phyloP scores from a whole-genome alignment of 176 grass and related monocot genomes.

The Carex kokanica region DNA sequence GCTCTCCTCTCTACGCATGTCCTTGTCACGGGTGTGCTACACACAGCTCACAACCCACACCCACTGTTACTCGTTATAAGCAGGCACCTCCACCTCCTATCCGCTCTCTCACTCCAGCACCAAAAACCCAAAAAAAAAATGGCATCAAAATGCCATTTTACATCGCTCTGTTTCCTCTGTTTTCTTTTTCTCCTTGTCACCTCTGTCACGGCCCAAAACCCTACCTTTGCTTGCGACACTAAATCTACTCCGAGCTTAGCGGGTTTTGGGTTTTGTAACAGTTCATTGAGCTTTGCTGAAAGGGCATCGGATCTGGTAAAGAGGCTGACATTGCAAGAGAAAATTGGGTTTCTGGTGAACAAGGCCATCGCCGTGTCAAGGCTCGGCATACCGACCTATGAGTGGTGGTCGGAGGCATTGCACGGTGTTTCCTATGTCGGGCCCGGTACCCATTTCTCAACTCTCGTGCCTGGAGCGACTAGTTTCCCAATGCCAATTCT shows the following conservation, averaged over 20 bases:
- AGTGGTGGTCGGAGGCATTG: conserved; percentile 98
- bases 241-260: conserved; percentile 38
- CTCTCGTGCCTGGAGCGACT: conserved; percentile 72
- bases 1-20: conserved; percentile 30
- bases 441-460: conserved; percentile 60
- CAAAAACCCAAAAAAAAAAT: conserved; percentile 22
- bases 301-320: conserved; percentile 50
- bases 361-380: conserved; percentile 53
- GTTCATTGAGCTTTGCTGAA: conserved; percentile 29
- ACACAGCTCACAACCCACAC: conserved; percentile 26
- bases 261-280: conserved; percentile 64
- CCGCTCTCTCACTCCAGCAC: neutral
- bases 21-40: conserved; percentile 43
- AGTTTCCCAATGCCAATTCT: conserved; percentile 91
- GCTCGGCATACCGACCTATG: conserved; percentile 82
- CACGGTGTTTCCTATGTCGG: conserved; percentile 94
- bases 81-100: conserved; percentile 15
- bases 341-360: conserved; percentile 80
- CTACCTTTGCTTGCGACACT: conserved; percentile 81
- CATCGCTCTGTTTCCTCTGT: conserved; percentile 8
- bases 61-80: conserved; percentile 26
- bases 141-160: conserved; percentile 33
- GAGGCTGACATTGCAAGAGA: conserved; percentile 75
- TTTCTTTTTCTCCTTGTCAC: neutral
- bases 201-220: conserved; percentile 37